Evolutionary conservation across 345 rosid genomes (phyloP), one percentile per base, ranked within the genome.

Genomic region (Bretschneidera sinensis): DNA sequence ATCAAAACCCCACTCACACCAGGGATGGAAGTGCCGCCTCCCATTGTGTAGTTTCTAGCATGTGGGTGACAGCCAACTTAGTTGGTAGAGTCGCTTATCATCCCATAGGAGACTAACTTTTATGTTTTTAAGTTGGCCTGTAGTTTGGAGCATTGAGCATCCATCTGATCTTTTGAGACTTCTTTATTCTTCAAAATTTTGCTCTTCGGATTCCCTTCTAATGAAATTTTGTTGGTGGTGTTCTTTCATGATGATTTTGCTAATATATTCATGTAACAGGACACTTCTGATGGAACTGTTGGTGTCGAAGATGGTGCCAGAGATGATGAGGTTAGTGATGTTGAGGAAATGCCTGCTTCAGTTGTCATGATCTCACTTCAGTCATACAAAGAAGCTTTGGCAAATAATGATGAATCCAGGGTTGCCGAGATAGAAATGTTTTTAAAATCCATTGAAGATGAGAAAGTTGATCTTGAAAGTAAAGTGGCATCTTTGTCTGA

Each of bases 301-400:
- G 74, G 35, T 64, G 67, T 54, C 2, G 87, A 81, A 60, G 83
- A 62, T 47, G 76, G 47, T 62, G 58, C 67, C n/a, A 55, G n/a
- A 17, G 76, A 43, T n/a, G 80, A 67, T 51, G 82, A 71, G 45
- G 72, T 31, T 64, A 43, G 54, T 64, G 78, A 70, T 61, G 69
- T 61, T 16, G 89, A 85, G 72, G 91, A 77, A 64, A 62, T 58
- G 62, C 71, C 74, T 54, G 67, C 83, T n/a, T 81, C 88, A n/a
- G 76, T 73, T 50, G 63, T 80, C 57, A 4, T 62, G 53, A 59
- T 76, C 21, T 71, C 83, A 60, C 79, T 92, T 9, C 77, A 57
- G 55, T 81, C 80, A 0, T 92, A 85, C 72, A 81, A 74, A 69
- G 91, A 87, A 66, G 97, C 94, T 49, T 54, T 92, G 64, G 83